Base-by-base conservation (phyloP, 1,284 basidiomycete species). In the Ganoderma resinaceum region DNA sequence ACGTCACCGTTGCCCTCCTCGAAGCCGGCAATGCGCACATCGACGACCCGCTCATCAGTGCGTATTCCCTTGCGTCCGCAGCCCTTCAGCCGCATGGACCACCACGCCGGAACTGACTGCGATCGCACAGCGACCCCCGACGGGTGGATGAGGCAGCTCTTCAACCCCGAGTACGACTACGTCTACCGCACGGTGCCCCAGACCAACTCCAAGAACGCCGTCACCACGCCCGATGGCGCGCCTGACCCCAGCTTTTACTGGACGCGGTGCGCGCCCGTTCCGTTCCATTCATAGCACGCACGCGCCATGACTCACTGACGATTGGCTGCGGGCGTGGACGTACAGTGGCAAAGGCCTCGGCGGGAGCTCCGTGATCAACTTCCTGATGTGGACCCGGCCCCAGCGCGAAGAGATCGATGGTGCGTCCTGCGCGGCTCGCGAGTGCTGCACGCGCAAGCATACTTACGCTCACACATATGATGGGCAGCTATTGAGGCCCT, bases 321-420 rank as follows among this genome's bases (percentile, higher is more conserved):
- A 40, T 57, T 29, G 29, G 20, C 42, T 43, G 12, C 20, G 18
- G 20, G 20, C 5, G 6, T 46, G 43, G 43, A 5, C 11, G 37
- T 37, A 18, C 61, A 74, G 74, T 2, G 71, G 73, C 5, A 74
- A 73, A 33, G 70, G 72, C 8, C 63, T 75, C 5, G 73, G 74
- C 8, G 74, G 74, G 4, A 70, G 70, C 29, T 71, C 73, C 4
- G 43, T 55, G 16, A 72, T 70, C 37, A 72, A 73, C 46, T 67
- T 68, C 62, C 38, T 71, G 16, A 61, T 64, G 29, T 73, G 70
- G 70, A 71, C 53, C 40, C 57, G 60, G n/a, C 72, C 72, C 6
- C 66, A 66, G 46, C 62, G 64, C 20, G 63, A 71, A 35, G 72
- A 73, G 20, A 57, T 71, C 16, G 72, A 73, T 18, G 68, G 72